Conservation (phyloP, 768 basidiomycete species). For the Lentinus brumalis region DNA sequence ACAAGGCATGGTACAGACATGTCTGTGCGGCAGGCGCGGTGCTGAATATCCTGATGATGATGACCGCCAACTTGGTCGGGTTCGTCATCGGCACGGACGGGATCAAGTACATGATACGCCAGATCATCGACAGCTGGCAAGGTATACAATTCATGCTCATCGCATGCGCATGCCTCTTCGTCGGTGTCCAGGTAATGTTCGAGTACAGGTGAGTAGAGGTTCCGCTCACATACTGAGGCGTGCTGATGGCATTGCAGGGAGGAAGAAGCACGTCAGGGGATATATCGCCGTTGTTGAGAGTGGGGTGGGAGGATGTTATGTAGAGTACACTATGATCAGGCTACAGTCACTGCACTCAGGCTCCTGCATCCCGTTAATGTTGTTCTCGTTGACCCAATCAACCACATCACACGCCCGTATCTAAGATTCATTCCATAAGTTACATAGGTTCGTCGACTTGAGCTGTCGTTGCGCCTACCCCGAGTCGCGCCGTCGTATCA, state of each 20-base stretch:
- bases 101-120: constrained; percentile 58
- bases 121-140: constrained; percentile 64
- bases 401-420: no score
- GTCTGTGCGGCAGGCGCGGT: constrained; percentile 81
- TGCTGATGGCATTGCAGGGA: constrained; percentile 24
- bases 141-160: constrained; percentile 68
- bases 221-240: not conserved
- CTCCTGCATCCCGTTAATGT: no score
- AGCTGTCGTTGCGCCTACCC: no score
- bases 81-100: constrained; percentile 92
- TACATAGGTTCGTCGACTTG: no score
- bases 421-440: no score
- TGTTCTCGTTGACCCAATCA: no score
- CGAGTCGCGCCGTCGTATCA: not conserved
- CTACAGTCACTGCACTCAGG: no score
- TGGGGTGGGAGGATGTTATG: not conserved
- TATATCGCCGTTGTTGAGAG: constrained; percentile 27
- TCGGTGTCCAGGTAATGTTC: constrained; percentile 91
- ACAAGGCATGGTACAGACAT: constrained; percentile 80
- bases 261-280: constrained; percentile 34
- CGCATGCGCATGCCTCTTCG: constrained; percentile 68
- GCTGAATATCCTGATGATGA: constrained; percentile 85
- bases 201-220: constrained; percentile 74
- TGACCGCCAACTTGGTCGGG: constrained; percentile 90
- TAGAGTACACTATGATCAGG: not conserved